phyloP scores from a whole-genome alignment of 2,329 filamentous ascomycete species.

The Fusarium protoensiforme region DNA sequence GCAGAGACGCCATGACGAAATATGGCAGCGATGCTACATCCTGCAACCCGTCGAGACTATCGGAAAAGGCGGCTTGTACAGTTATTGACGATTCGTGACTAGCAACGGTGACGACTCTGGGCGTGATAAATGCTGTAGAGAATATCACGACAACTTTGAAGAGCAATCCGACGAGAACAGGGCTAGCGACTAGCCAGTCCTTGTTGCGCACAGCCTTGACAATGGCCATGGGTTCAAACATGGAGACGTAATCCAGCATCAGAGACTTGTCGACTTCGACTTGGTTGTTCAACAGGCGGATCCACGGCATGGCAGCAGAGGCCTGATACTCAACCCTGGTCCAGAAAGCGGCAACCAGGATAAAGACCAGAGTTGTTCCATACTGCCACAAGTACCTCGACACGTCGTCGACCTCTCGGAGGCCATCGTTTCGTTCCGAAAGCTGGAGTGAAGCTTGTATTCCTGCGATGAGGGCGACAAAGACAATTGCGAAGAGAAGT shows the following conservation, averaged over 20 bases:
- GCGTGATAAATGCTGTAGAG: conserved; percentile 51
- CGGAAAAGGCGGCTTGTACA: conserved; percentile 44
- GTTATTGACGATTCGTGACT: conserved; percentile 39
- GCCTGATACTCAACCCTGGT: conserved; percentile 53
- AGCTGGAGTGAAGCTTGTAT: conserved; percentile 46
- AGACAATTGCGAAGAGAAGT: conserved; percentile 43
- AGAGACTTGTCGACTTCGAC: conserved; percentile 46
- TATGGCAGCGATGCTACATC: conserved; percentile 45
- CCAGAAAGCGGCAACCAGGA: conserved; percentile 49
- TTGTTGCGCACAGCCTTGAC: conserved; percentile 45
- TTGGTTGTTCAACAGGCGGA: conserved; percentile 46
- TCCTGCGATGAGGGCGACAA: conserved; percentile 43
- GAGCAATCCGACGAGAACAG: conserved; percentile 42
- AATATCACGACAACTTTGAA: conserved; percentile 49
- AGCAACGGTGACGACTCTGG: conserved; percentile 42
- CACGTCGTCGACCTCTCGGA: conserved; percentile 39
- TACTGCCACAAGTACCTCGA: conserved; percentile 53
- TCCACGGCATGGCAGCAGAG: conserved; percentile 52
- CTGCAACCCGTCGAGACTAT: conserved; percentile 39
- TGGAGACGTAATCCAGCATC: conserved; percentile 51
- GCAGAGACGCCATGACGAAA: conserved; percentile 48
- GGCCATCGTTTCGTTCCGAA: conserved; percentile 45
- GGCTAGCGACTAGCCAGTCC: conserved; percentile 49
- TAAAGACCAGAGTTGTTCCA: conserved; percentile 48
- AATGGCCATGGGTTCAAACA: conserved; percentile 43